These are phyloP conservation scores for Hylodesmum podocarpum DNA, from an alignment of 306 rosid genomes.

Conservation along the genomic window DNA sequence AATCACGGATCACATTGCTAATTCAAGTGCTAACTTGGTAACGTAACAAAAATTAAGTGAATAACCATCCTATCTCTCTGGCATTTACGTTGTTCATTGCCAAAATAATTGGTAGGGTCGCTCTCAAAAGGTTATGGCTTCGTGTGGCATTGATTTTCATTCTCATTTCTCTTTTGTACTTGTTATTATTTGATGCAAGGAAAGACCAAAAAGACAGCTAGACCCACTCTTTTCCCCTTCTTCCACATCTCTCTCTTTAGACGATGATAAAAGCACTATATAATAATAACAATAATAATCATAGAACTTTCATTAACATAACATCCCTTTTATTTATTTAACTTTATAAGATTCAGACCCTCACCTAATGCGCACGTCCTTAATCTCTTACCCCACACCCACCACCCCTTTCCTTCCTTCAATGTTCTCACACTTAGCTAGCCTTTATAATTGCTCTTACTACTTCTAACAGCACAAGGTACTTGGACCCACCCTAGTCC, in stretches of 20 bases:
- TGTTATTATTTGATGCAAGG: conserved; percentile 45
- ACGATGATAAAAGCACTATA: conserved; percentile 31
- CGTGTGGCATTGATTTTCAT: conserved; percentile 76
- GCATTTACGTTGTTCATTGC: conserved; percentile 28
- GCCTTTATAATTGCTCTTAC: conserved; percentile 2
- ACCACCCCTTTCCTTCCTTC: not conserved
- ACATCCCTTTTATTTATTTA: conserved; percentile 26
- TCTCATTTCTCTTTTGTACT: conserved; percentile 64
- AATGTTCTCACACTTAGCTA: not conserved
- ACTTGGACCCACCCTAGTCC: conserved; percentile 31
- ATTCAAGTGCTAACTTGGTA: conserved; percentile 17
- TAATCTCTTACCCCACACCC: conserved; percentile 27
- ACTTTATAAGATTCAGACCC: conserved; percentile 9
- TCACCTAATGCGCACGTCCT: conserved; percentile 33
- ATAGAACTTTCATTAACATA: conserved; percentile 46
- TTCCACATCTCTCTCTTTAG: not conserved
- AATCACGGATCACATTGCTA: not conserved
- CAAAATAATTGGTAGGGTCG: conserved; percentile 58
- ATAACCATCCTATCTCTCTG: conserved; percentile 24
- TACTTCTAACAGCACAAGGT: conserved; percentile 9
- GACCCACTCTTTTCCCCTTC: conserved; percentile 30
- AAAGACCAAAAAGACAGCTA: conserved; percentile 52
- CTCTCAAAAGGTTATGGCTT: conserved; percentile 34
- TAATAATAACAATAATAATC: conserved; percentile 48
- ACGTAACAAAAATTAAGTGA: conserved; percentile 18